phyloP scores from a whole-genome alignment of 148 eudicot genomes.

The Silene latifolia region DNA sequence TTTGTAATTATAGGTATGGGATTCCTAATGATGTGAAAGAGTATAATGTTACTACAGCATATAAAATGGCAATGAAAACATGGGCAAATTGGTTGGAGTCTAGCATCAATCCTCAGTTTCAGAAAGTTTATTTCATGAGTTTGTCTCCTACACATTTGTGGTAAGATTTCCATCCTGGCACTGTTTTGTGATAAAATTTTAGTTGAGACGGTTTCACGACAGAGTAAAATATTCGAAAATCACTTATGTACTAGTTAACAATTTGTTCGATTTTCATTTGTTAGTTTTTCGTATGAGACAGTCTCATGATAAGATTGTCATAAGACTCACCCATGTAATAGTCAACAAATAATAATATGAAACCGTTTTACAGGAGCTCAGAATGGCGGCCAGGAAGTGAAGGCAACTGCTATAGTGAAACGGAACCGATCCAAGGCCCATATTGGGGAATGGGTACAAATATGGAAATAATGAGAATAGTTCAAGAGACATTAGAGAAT shows the following conservation, averaged over 20 bases:
- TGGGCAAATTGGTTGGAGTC: slow-evolving; percentile 91
- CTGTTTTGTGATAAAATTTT: too few species aligned
- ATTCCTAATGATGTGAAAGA: slow-evolving; percentile 40
- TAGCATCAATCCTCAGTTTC: slow-evolving; percentile 54
- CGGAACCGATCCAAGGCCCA: slow-evolving; percentile 53
- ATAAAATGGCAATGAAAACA: slow-evolving; percentile 70
- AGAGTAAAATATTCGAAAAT: too few species aligned
- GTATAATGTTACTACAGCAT: slow-evolving; percentile 76
- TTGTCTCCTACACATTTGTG: slow-evolving; percentile 96
- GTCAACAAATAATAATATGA: too few species aligned
- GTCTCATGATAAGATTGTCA: too few species aligned
- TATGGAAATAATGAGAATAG: slow-evolving; percentile 58
- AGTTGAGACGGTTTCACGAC: too few species aligned
- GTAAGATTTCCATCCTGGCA: slow-evolving; percentile 34
- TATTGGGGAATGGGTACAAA: slow-evolving; percentile 84
- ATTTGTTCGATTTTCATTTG: too few species aligned
- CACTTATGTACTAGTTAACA: too few species aligned
- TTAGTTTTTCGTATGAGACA: too few species aligned
- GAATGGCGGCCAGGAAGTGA: slow-evolving; percentile 83
- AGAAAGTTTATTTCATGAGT: slow-evolving; percentile 79
- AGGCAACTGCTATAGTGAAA: slow-evolving; percentile 78
- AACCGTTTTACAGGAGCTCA: slow-evolving; percentile 52
- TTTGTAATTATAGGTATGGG: slow-evolving; percentile 43
- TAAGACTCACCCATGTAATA: too few species aligned
- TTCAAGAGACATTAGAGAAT: slow-evolving; percentile 42